Evolutionary conservation across 495 filamentous ascomycete genomes (phyloP).

Genomic region (Viridothelium virens): DNA sequence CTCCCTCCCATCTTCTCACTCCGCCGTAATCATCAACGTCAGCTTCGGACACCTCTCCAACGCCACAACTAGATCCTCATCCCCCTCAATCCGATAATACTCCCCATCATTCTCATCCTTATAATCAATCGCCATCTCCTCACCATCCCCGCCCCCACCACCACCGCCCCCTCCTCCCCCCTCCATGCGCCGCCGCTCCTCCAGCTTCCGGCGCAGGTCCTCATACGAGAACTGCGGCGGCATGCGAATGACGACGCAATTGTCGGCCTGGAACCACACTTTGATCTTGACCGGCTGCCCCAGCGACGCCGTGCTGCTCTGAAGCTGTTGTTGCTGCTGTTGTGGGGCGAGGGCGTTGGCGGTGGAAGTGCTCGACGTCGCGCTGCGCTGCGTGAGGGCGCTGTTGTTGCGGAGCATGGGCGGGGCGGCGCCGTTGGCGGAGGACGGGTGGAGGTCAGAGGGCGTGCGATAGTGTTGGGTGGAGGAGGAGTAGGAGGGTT

Average conservation of each 20-base stretch:
- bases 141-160: conserved; percentile 47
- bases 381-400: conserved; percentile 35
- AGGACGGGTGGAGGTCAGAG: conserved; percentile 38
- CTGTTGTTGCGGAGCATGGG: conserved; percentile 7
- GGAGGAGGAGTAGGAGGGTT: background rate
- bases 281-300: conserved; percentile 72
- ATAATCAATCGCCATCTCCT: conserved; percentile 71
- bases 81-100: conserved; percentile 62
- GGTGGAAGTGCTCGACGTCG: conserved; percentile 46
- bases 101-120: conserved; percentile 75
- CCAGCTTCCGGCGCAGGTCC: conserved; percentile 51
- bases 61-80: conserved; percentile 74
- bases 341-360: conserved; percentile 28
- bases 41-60: conserved; percentile 79
- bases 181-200: conserved; percentile 47
- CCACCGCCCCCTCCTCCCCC: conserved; percentile 29
- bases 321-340: background rate
- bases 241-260: conserved; percentile 83
- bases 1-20: conserved; percentile 7
- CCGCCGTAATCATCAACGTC: conserved; percentile 61
- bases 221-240: conserved; percentile 67
- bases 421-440: background rate
- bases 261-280: conserved; percentile 75
- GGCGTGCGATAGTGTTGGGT: conserved; percentile 33
- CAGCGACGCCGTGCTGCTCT: conserved; percentile 17